Conservation (phyloP, 805 yeast genomes). For the Candida odintsovae region DNA sequence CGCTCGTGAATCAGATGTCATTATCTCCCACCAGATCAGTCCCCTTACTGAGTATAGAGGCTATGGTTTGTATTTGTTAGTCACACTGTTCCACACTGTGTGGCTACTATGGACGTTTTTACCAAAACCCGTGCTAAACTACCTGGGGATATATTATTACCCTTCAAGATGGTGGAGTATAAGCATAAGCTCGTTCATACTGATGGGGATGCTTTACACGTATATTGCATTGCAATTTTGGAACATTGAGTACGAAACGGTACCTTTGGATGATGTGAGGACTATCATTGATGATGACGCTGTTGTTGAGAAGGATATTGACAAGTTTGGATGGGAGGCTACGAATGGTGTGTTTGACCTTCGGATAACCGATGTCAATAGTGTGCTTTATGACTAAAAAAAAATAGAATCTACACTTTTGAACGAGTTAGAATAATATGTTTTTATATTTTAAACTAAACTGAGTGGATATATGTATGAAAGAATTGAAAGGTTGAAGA, state of each 20-base stretch:
- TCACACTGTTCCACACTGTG: constrained; percentile 46
- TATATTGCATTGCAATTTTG: constrained; percentile 68
- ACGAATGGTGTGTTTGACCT: constrained; percentile 87
- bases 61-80: constrained; percentile 72
- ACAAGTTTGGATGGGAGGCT: constrained; percentile 43
- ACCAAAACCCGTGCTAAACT: constrained; percentile 53
- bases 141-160: constrained; percentile 56
- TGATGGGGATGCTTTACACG: constrained; percentile 65
- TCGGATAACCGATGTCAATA: constrained; percentile 66
- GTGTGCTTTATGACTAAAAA: constrained; percentile 44
- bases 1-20: constrained; percentile 64
- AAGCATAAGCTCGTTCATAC: constrained; percentile 63
- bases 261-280: constrained; percentile 49
- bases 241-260: constrained; percentile 71
- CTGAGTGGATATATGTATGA: not conserved
- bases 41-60: constrained; percentile 80
- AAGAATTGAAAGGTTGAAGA: not conserved
- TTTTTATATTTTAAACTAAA: no score
- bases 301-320: constrained; percentile 20
- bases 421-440: not conserved
- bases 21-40: constrained; percentile 47
- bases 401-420: not conserved
- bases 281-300: constrained; percentile 65
- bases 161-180: constrained; percentile 94
- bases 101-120: constrained; percentile 72